These are phyloP conservation scores for Annulohypoxylon nitens DNA, from an alignment of 495 filamentous ascomycete species.

Conservation along the genomic window DNA sequence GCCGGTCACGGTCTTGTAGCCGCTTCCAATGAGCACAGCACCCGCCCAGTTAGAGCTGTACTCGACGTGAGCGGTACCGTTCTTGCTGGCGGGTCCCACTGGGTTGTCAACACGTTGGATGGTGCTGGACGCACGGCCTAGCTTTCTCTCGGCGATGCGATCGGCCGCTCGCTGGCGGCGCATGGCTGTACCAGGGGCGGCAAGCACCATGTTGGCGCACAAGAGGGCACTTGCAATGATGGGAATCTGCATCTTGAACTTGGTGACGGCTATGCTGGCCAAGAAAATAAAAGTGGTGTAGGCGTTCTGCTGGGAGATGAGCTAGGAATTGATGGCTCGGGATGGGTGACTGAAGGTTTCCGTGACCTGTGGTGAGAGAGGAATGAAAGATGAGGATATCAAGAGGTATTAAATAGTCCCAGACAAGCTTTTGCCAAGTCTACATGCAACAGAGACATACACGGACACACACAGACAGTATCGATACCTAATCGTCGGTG, in stretches of 20 bases:
- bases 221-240: slow-evolving; percentile 30
- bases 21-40: slow-evolving; percentile 64
- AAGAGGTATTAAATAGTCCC: slow-evolving; percentile 37
- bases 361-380: slow-evolving; percentile 11
- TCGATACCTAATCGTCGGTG: slow-evolving; percentile 12
- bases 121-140: slow-evolving; percentile 37
- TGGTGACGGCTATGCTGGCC: background rate
- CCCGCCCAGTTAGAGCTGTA: slow-evolving; percentile 75
- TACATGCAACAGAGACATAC: background rate
- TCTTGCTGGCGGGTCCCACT: slow-evolving; percentile 17
- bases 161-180: slow-evolving; percentile 34
- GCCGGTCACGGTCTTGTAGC: slow-evolving; percentile 66
- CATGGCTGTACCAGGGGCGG: slow-evolving; percentile 35
- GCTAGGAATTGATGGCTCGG: background rate
- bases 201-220: slow-evolving; percentile 39
- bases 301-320: background rate
- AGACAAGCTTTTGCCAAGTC: background rate
- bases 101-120: slow-evolving; percentile 36
- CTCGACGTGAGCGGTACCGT: slow-evolving; percentile 42
- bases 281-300: background rate
- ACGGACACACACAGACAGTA: background rate
- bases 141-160: slow-evolving; percentile 34
- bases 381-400: slow-evolving; percentile 21
- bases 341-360: slow-evolving; percentile 15
- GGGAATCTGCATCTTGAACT: slow-evolving; percentile 43